These are phyloP conservation scores for Soucietia sequanensis DNA, from an alignment of 805 yeast genomes.

Conservation along the genomic window DNA sequence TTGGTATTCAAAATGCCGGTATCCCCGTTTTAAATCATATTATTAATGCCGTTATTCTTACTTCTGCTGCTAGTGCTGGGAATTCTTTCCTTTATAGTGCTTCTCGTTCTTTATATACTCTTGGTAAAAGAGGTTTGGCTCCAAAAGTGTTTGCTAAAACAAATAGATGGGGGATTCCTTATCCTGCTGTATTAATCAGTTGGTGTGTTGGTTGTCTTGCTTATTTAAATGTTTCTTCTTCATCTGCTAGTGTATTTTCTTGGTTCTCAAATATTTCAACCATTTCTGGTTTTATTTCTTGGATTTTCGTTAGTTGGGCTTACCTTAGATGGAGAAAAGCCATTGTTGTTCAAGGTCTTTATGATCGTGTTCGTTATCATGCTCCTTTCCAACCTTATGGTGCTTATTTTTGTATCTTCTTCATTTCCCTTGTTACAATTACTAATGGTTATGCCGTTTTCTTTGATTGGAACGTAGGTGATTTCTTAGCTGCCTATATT, in stretches of 20 bases:
- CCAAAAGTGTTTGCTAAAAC: conserved; percentile 33
- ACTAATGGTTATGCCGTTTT: conserved; percentile 77
- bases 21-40: conserved; percentile 58
- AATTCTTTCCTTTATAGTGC: conserved; percentile 42
- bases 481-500: conserved; percentile 71
- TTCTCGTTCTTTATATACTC: conserved; percentile 42
- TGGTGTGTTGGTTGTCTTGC: conserved; percentile 45
- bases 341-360: conserved; percentile 48
- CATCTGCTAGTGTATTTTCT: conserved; percentile 53
- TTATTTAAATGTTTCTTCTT: conserved; percentile 53
- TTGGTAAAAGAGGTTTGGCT: conserved; percentile 39
- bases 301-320: conserved; percentile 55
- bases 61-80: conserved; percentile 54
- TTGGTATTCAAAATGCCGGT: conserved; percentile 63
- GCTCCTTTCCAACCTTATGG: conserved; percentile 58
- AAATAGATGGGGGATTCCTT: conserved; percentile 46
- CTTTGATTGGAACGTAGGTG: conserved; percentile 53
- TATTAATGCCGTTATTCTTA: conserved; percentile 58
- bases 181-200: conserved; percentile 29
- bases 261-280: conserved; percentile 69
- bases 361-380: conserved; percentile 57
- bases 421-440: conserved; percentile 52
- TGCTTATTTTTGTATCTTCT: conserved; percentile 50
- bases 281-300: conserved; percentile 63
- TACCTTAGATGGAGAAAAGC: conserved; percentile 68